phyloP scores from a whole-genome alignment of 257 asterid genomes.

The Eustoma russellianum region DNA sequence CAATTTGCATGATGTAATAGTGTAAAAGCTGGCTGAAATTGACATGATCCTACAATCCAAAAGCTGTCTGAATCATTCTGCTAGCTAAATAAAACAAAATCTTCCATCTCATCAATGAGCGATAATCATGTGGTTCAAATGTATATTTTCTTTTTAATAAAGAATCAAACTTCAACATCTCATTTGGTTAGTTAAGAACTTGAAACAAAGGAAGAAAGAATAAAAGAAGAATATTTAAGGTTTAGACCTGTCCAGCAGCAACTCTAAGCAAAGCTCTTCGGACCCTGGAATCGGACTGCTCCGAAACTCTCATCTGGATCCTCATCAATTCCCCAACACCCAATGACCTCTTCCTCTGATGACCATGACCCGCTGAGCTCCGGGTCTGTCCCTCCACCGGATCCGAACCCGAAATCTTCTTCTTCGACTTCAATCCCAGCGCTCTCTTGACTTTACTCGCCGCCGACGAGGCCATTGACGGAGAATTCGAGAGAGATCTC shows the following conservation, averaged over 20 bases:
- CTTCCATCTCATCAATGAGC: neutral
- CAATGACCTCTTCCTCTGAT: constrained; percentile 22
- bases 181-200: neutral
- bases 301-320: constrained; percentile 80
- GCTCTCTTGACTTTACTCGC: constrained; percentile 73
- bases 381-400: constrained; percentile 9
- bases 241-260: constrained; percentile 75
- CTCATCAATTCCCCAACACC: constrained; percentile 64
- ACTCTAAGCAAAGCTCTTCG: constrained; percentile 70
- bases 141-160: no score
- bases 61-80: no score
- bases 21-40: neutral
- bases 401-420: constrained; percentile 22
- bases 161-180: neutral
- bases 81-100: neutral
- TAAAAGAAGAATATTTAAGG: neutral
- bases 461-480: constrained; percentile 29
- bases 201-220: neutral
- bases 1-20: no score
- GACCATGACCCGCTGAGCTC: constrained; percentile 17
- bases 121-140: no score
- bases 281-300: constrained; percentile 71
- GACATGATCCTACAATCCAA: neutral
- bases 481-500: constrained; percentile 23
- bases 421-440: constrained; percentile 54